Evolutionary conservation across 139 green algal genomes (phyloP).

Genomic region (Picochlorum sp.): DNA sequence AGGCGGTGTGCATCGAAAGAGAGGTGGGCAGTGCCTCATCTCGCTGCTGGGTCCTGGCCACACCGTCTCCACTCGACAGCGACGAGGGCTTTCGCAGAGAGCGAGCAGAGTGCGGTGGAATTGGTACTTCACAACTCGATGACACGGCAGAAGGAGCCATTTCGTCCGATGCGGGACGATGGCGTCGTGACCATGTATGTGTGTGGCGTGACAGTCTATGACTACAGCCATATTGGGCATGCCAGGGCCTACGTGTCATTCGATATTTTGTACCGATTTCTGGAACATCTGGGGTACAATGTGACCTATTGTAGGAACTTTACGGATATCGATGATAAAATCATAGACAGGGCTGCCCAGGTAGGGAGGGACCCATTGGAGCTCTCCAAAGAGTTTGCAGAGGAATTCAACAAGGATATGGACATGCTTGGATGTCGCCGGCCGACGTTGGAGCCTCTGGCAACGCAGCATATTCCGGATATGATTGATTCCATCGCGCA

Average conservation of each 20-base stretch:
- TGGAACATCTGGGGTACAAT: constrained; percentile 55
- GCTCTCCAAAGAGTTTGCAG: constrained; percentile 72
- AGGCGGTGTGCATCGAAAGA: no score
- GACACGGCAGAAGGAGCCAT: constrained; percentile 66
- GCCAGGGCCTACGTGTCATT: constrained; percentile 92
- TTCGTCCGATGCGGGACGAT: constrained; percentile 46
- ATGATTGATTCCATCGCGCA: constrained; percentile 83
- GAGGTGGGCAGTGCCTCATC: no score
- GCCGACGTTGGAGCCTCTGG: constrained; percentile 78
- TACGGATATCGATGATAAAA: constrained; percentile 97
- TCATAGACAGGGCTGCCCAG: constrained; percentile 79
- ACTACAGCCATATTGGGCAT: constrained; percentile 92
- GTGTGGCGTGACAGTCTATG: constrained; percentile 94
- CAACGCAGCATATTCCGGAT: constrained; percentile 74
- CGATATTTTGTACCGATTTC: constrained; percentile 79
- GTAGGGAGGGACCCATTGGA: constrained; percentile 57
- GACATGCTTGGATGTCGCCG: constrained; percentile 66
- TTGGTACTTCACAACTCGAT: constrained; percentile 83
- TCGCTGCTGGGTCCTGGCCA: neutral
- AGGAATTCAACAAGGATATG: constrained; percentile 92
- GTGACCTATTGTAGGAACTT: constrained; percentile 65
- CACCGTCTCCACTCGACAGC: neutral
- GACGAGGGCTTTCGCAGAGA: neutral
- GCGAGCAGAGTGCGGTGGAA: neutral
- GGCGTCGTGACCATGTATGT: constrained; percentile 90